These are phyloP conservation scores for Pyrenopolyporus hunteri DNA, from an alignment of 495 filamentous ascomycete genomes.

Conservation along the genomic window DNA sequence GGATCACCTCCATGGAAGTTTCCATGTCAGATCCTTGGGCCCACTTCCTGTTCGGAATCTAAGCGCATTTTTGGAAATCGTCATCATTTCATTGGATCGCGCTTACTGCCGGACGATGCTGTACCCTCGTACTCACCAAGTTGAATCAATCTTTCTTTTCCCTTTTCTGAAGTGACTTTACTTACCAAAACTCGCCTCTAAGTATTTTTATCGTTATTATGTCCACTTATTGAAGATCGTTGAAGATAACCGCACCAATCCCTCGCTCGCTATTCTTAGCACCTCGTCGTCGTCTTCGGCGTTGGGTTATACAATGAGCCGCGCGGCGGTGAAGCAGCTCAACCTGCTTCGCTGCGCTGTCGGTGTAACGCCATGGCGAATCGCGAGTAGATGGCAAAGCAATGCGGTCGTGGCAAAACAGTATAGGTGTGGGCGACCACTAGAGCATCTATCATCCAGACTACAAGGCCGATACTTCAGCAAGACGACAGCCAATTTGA, in stretches of 20 bases:
- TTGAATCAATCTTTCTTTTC: no score
- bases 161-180: no score
- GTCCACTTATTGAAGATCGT: not conserved
- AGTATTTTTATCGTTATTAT: not conserved
- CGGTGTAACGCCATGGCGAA: constrained; percentile 18
- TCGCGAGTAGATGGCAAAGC: constrained; percentile 23
- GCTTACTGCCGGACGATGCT: constrained; percentile 1
- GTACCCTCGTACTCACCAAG: no score
- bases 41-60: constrained; percentile 7
- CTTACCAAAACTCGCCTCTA: no score
- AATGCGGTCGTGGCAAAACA: not conserved
- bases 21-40: constrained; percentile 25
- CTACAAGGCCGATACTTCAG: constrained; percentile 29
- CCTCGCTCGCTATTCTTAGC: not conserved
- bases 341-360: constrained; percentile 33
- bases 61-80: constrained; percentile 32
- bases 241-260: not conserved
- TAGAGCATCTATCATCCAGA: not conserved
- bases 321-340: constrained; percentile 36
- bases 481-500: constrained; percentile 3
- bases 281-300: not conserved
- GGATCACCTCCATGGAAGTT: constrained; percentile 12
- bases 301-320: constrained; percentile 31
- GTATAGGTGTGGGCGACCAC: not conserved
- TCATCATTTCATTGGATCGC: constrained; percentile 24